These are phyloP conservation scores for Eimeria necatrix DNA, from an alignment of 169 alveolate genomes.

Conservation along the genomic window DNA sequence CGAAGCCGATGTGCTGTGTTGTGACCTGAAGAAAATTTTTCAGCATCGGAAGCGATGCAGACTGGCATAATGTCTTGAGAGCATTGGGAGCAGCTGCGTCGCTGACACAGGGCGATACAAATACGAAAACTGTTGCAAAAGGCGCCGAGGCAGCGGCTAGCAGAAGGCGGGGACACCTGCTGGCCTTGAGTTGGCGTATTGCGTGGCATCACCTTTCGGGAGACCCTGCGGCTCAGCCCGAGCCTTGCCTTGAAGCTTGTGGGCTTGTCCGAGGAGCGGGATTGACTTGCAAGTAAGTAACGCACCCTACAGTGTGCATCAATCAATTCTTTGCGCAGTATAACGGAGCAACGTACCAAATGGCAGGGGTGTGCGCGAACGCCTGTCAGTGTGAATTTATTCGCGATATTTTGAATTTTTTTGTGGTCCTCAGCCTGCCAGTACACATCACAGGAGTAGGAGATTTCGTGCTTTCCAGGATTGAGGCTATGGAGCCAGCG, in stretches of 20 bases:
- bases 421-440: conserved; percentile 55
- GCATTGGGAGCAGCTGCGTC: conserved; percentile 69
- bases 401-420: too few relatives aligned
- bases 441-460: conserved; percentile 84
- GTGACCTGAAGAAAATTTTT: conserved; percentile 56
- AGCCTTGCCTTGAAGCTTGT: conserved; percentile 75
- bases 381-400: neutral
- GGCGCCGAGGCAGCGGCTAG: conserved; percentile 72
- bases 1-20: neutral
- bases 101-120: neutral
- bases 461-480: conserved; percentile 75
- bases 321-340: too few relatives aligned
- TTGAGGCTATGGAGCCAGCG: conserved; percentile 65
- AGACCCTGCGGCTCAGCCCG: conserved; percentile 14
- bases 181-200: conserved; percentile 73
- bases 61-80: conserved; percentile 73
- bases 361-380: neutral
- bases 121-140: neutral
- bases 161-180: conserved; percentile 77
- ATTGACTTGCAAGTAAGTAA: conserved; percentile 75
- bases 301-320: neutral
- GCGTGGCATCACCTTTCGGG: conserved; percentile 37
- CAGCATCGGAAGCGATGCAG: conserved; percentile 25
- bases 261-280: conserved; percentile 81
- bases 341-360: neutral